Percentiles rank a stretch among this genome's conserved stretches.
Evolutionary conservation across 495 filamentous ascomycete species (phyloP).

Genomic region (Xylaria flabelliformis): DNA sequence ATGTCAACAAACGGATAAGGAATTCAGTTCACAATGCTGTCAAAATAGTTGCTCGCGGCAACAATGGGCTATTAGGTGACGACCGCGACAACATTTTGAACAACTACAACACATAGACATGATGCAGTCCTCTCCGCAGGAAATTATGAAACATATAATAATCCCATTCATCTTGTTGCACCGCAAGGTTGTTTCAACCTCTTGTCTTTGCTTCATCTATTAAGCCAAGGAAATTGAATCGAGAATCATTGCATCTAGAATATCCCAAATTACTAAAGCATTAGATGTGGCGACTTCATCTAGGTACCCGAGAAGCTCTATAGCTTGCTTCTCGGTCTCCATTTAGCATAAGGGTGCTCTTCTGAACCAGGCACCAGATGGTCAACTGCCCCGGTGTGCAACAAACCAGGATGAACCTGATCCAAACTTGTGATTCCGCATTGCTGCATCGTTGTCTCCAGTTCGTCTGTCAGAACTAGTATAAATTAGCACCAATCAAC

Average conservation of each 20-base stretch:
- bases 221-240: background rate
- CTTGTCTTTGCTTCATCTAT: background rate
- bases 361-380: slow-evolving; percentile 65
- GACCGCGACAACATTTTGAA: background rate
- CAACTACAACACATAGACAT: background rate
- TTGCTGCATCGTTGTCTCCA: slow-evolving; percentile 81
- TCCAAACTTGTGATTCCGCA: slow-evolving; percentile 74
- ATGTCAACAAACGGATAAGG: background rate
- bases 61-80: background rate
- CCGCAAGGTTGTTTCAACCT: background rate
- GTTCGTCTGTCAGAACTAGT: slow-evolving; percentile 75
- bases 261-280: background rate
- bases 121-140: background rate
- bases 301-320: slow-evolving; percentile 9
- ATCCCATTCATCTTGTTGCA: background rate
- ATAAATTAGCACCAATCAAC: slow-evolving; percentile 11
- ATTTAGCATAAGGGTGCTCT: slow-evolving; percentile 69
- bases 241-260: background rate
- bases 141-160: background rate
- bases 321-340: slow-evolving; percentile 45
- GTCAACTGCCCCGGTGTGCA: slow-evolving; percentile 76
- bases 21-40: background rate
- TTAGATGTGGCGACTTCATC: background rate
- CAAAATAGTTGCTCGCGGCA: slow-evolving; percentile 3
- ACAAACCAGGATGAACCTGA: slow-evolving; percentile 70